Conservation (phyloP, 2,329 filamentous ascomycete species). For the Venturia nashicola region DNA sequence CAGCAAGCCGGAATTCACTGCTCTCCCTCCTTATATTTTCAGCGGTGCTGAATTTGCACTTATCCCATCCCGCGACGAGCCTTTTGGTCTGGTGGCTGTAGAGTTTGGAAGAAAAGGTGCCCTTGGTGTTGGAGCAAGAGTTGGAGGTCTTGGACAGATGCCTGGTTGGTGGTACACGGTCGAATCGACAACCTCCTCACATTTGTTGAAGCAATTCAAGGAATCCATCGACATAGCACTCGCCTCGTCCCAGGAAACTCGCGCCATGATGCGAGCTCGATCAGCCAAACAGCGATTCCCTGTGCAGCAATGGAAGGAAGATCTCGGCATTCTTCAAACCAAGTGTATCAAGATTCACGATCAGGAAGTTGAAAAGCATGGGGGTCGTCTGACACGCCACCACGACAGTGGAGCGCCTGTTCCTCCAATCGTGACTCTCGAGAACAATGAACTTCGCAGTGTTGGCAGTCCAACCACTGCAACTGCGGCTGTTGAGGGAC, state of each 20-base stretch:
- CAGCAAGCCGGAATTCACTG: slow-evolving; percentile 57
- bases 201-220: slow-evolving; percentile 54
- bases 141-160: slow-evolving; percentile 54
- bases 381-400: not conserved
- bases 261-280: slow-evolving; percentile 51
- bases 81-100: slow-evolving; percentile 56
- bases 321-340: slow-evolving; percentile 48
- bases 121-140: slow-evolving; percentile 52
- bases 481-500: not conserved
- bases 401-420: not conserved
- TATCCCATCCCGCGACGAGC: slow-evolving; percentile 57
- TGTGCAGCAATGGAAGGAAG: slow-evolving; percentile 54
- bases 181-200: slow-evolving; percentile 50
- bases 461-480: not conserved
- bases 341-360: slow-evolving; percentile 42
- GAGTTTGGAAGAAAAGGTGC: slow-evolving; percentile 59
- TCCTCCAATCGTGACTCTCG: slow-evolving; percentile 1
- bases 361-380: not conserved
- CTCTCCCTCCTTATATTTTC: slow-evolving; percentile 55
- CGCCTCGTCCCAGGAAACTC: slow-evolving; percentile 41
- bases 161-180: slow-evolving; percentile 61
- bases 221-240: slow-evolving; percentile 50
- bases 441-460: not conserved
- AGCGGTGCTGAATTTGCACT: slow-evolving; percentile 56
- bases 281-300: slow-evolving; percentile 55